These are phyloP conservation scores for Penicillium sp. DNA, from an alignment of 2,329 filamentous ascomycete genomes.

Conservation along the genomic window DNA sequence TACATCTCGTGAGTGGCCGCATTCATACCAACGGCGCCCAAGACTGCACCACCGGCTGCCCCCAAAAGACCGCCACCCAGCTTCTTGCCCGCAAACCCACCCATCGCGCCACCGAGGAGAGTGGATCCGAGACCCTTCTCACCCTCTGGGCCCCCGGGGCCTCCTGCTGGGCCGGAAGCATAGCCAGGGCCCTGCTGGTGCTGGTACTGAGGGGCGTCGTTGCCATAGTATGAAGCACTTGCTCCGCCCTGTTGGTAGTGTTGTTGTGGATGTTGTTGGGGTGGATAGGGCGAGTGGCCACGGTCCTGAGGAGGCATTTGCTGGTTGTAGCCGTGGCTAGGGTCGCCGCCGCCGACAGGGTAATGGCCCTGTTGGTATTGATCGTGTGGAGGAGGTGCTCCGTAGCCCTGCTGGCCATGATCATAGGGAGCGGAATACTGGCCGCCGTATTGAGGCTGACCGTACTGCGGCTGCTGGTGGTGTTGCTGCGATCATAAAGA, in stretches of 20 bases:
- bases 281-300: constrained; percentile 25
- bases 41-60: constrained; percentile 15
- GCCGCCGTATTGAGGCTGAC: constrained; percentile 15
- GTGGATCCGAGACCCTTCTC: constrained; percentile 19
- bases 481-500: constrained; percentile 11
- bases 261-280: constrained; percentile 13
- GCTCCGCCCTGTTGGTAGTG: constrained; percentile 23
- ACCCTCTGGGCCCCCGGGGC: constrained; percentile 13
- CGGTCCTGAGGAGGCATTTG: constrained; percentile 22
- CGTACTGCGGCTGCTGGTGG: constrained; percentile 6
- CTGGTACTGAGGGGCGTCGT: constrained; percentile 7
- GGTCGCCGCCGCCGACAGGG: constrained; percentile 5
- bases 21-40: constrained; percentile 18
- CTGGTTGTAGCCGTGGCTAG: constrained; percentile 19
- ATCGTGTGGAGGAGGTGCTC: constrained; percentile 11
- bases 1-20: constrained; percentile 15
- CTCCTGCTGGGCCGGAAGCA: constrained; percentile 2
- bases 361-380: constrained; percentile 13
- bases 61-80: constrained; percentile 13
- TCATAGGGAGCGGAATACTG: constrained; percentile 16
- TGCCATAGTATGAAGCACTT: constrained; percentile 30
- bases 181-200: constrained; percentile 16
- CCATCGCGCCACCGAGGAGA: constrained; percentile 17
- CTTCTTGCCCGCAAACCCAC: constrained; percentile 17
- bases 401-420: constrained; percentile 5